These are phyloP conservation scores for Cercospora zeina DNA, from an alignment of 2,329 filamentous ascomycete species.

Conservation along the genomic window DNA sequence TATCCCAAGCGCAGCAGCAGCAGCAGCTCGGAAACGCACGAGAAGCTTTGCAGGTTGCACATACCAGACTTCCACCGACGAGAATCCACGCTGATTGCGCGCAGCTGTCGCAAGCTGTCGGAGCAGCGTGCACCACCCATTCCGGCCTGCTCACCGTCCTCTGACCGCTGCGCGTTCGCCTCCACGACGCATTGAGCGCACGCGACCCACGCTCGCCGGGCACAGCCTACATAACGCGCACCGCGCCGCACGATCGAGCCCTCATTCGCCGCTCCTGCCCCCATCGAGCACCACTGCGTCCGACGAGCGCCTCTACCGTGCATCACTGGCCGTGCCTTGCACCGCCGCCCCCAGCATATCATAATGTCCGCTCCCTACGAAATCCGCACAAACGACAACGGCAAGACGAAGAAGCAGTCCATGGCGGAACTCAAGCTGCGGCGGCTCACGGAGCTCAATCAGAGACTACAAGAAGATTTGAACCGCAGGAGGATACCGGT, in stretches of 20 bases:
- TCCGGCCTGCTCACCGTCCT: constrained; percentile 11
- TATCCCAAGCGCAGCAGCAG: neutral
- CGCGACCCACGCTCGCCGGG: constrained; percentile 13
- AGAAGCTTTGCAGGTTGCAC: constrained; percentile 13
- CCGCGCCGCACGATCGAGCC: constrained; percentile 6
- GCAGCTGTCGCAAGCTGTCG: constrained; percentile 18
- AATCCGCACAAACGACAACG: constrained; percentile 64
- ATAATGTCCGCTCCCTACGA: constrained; percentile 65
- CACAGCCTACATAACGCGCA: constrained; percentile 9
- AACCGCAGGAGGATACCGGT: constrained; percentile 94
- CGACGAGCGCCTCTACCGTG: neutral
- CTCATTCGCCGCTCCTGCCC: constrained; percentile 3
- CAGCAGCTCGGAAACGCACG: constrained; percentile 14
- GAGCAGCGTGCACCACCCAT: constrained; percentile 8
- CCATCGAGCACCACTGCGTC: constrained; percentile 4
- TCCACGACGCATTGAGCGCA: constrained; percentile 17
- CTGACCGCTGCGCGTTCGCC: constrained; percentile 12
- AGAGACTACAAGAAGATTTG: constrained; percentile 90
- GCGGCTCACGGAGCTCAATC: constrained; percentile 94
- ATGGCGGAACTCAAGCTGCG: constrained; percentile 98
- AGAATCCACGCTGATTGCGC: constrained; percentile 14
- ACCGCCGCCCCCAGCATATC: constrained; percentile 16
- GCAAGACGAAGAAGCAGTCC: constrained; percentile 94
- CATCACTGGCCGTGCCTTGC: neutral
- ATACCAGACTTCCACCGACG: constrained; percentile 15